These are phyloP conservation scores for Lavandula angustifolia DNA, from an alignment of 257 asterid species.

Conservation along the genomic window DNA sequence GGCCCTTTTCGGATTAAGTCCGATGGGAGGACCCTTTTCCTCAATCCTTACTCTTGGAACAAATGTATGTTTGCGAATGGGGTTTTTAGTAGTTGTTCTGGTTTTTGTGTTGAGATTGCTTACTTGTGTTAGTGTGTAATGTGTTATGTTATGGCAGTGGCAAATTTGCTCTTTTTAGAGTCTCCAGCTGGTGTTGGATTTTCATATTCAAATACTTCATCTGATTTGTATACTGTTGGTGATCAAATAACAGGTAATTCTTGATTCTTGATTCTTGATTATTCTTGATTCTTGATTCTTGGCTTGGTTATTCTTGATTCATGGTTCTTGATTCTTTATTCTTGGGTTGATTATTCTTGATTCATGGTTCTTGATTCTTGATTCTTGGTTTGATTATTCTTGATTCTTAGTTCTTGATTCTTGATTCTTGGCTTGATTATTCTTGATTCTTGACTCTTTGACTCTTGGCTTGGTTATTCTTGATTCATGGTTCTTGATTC, in stretches of 20 bases:
- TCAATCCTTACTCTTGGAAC: constrained; percentile 89
- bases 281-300: no score
- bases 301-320: background rate
- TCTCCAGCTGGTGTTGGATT: constrained; percentile 99
- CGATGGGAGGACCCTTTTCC: constrained; percentile 78
- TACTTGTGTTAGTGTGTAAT: background rate
- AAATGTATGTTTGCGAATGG: constrained; percentile 54
- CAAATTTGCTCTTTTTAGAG: constrained; percentile 90
- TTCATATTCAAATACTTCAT: constrained; percentile 84
- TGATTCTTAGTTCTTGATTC: background rate
- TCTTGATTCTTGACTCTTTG: constrained; percentile 25
- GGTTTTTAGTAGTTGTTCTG: constrained; percentile 8
- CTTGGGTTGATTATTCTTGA: no score
- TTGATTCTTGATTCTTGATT: constrained; percentile 26
- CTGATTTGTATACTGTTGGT: constrained; percentile 80
- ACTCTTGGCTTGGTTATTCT: background rate
- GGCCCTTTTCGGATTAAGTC: constrained; percentile 92
- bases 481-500: no score
- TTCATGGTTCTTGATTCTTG: no score
- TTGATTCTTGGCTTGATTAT: background rate
- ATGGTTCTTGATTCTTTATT: no score
- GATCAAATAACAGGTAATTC: constrained; percentile 82
- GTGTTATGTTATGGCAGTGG: constrained; percentile 60
- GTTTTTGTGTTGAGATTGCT: constrained; percentile 4
- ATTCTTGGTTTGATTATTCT: background rate